phyloP scores from a whole-genome alignment of 2,329 filamentous ascomycete species.

The Hawksworthiomyces lignivorus region DNA sequence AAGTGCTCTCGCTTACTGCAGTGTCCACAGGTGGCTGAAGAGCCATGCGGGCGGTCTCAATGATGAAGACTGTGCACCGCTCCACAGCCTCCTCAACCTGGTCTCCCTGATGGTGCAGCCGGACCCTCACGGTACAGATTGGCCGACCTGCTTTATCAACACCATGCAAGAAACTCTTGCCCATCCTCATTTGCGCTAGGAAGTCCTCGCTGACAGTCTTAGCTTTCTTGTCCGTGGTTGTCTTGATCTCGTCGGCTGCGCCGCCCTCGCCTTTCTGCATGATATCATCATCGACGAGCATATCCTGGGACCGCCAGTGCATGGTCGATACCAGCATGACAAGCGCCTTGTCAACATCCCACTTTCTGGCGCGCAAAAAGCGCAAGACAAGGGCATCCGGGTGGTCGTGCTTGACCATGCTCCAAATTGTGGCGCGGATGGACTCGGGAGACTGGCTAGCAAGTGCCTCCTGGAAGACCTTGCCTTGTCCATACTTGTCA shows the following conservation, averaged over 20 bases:
- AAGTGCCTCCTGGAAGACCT: slow-evolving; percentile 76
- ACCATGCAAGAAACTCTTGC: slow-evolving; percentile 90
- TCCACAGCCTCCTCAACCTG: slow-evolving; percentile 78
- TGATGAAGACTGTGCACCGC: slow-evolving; percentile 84
- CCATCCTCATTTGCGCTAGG: slow-evolving; percentile 73
- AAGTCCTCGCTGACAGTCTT: slow-evolving; percentile 72
- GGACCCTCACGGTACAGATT: slow-evolving; percentile 76
- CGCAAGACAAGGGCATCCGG: slow-evolving; percentile 78
- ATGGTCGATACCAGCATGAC: slow-evolving; percentile 93
- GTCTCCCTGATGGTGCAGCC: slow-evolving; percentile 73
- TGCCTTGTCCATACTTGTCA: slow-evolving; percentile 89
- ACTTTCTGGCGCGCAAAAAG: slow-evolving; percentile 84
- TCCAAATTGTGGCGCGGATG: slow-evolving; percentile 78
- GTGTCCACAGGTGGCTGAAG: slow-evolving; percentile 78
- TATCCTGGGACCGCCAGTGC: slow-evolving; percentile 77
- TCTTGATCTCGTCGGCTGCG: slow-evolving; percentile 53
- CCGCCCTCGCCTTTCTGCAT: slow-evolving; percentile 67
- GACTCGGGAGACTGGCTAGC: slow-evolving; percentile 69
- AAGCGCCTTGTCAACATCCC: slow-evolving; percentile 88
- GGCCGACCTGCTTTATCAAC: slow-evolving; percentile 76
- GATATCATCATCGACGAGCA: slow-evolving; percentile 85
- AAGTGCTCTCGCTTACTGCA: slow-evolving; percentile 56
- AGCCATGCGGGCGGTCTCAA: slow-evolving; percentile 86
- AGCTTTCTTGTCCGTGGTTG: slow-evolving; percentile 41
- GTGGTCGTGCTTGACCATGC: slow-evolving; percentile 90